Percentiles rank a stretch among this genome's conserved stretches.
phyloP scores from a whole-genome alignment of 2,329 filamentous ascomycete species.

The Grosmannia clavigera region DNA sequence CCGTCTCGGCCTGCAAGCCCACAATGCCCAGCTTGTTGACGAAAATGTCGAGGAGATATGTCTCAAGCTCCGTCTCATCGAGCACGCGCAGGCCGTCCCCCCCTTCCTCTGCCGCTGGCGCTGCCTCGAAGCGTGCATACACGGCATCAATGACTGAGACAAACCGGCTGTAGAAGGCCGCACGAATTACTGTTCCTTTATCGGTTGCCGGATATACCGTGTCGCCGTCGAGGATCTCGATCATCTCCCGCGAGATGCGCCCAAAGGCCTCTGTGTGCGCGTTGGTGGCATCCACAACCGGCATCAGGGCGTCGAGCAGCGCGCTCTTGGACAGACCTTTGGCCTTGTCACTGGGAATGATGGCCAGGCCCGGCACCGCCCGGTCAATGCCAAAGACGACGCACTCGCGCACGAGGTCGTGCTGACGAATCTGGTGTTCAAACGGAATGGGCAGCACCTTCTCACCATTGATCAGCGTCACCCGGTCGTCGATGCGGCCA shows the following conservation, averaged over 20 bases:
- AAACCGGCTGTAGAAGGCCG: slow-evolving; percentile 32
- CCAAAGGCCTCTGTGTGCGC: slow-evolving; percentile 19
- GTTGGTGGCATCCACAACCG: slow-evolving; percentile 21
- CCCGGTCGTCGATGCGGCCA: too few relatives aligned
- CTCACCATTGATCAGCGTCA: too few relatives aligned
- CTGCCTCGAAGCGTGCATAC: slow-evolving; percentile 14
- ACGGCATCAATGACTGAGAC: slow-evolving; percentile 27
- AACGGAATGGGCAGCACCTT: too few relatives aligned
- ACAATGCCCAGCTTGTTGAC: not conserved
- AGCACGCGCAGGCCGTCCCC: too few relatives aligned
- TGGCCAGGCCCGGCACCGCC: slow-evolving; percentile 32
- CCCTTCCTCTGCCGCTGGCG: too few relatives aligned
- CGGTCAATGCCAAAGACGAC: slow-evolving; percentile 39
- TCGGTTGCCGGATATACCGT: slow-evolving; percentile 35
- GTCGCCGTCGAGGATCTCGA: slow-evolving; percentile 32
- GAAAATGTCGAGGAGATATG: not conserved
- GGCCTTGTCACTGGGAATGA: slow-evolving; percentile 23
- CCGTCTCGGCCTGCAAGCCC: slow-evolving; percentile 25
- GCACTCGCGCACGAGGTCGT: slow-evolving; percentile 30
- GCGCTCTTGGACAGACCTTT: slow-evolving; percentile 15
- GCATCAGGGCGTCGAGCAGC: slow-evolving; percentile 21
- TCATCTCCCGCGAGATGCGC: slow-evolving; percentile 33
- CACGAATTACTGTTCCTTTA: slow-evolving; percentile 40
- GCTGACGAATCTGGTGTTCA: too few relatives aligned
- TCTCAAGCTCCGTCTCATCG: too few relatives aligned